Percentiles rank a stretch among this genome's conserved stretches.
Conservation (phyloP, 805 yeast genomes). For the Wickerhamiella cacticola region DNA sequence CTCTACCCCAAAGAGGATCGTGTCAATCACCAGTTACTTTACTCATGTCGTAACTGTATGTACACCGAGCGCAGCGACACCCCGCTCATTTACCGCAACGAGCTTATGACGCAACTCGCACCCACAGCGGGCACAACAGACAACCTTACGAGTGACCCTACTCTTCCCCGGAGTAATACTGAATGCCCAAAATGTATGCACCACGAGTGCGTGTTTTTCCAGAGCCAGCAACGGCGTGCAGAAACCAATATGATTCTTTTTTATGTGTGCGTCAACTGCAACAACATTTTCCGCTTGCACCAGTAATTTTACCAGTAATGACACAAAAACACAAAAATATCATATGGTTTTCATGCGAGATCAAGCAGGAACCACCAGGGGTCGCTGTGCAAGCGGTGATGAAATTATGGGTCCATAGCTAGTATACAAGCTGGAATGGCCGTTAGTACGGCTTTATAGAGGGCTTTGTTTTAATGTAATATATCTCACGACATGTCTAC, state of each 20-base stretch:
- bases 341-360: no score
- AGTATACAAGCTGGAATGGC: no score
- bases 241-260: slow-evolving; percentile 89
- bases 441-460: no score
- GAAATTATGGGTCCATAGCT: no score
- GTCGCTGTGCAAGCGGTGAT: no score
- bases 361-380: no score
- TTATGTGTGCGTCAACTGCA: slow-evolving; percentile 82
- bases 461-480: no score
- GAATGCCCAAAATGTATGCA: slow-evolving; percentile 85
- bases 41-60: slow-evolving; percentile 89
- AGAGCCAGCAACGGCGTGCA: slow-evolving; percentile 85
- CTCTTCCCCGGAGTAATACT: slow-evolving; percentile 88
- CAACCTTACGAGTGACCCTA: slow-evolving; percentile 94
- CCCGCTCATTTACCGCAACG: slow-evolving; percentile 79
- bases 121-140: slow-evolving; percentile 96
- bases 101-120: slow-evolving; percentile 75
- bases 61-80: slow-evolving; percentile 85
- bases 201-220: slow-evolving; percentile 90
- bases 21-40: slow-evolving; percentile 57
- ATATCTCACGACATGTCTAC: no score
- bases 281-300: slow-evolving; percentile 43
- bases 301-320: no score
- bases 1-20: slow-evolving; percentile 93
- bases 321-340: no score